Conservation (phyloP, 1,284 basidiomycete species). For the Porodaedalea pini region DNA sequence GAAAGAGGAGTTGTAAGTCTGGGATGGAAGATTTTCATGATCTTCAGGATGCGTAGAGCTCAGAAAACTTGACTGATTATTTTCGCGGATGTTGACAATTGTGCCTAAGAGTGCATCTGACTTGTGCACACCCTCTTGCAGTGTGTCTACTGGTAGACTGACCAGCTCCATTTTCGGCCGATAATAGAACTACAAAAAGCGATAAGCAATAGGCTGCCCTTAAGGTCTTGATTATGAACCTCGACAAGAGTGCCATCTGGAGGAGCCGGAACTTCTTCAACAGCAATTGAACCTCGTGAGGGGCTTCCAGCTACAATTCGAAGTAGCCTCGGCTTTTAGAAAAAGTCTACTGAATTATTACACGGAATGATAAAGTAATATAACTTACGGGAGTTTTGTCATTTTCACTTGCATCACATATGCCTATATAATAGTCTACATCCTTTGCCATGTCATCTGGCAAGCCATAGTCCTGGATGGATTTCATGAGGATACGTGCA, state of each 20-base stretch:
- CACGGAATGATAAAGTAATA: not conserved
- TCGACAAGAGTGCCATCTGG: slow-evolving; percentile 11
- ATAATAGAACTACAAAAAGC: slow-evolving; percentile 13
- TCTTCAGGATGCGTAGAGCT: too few species aligned
- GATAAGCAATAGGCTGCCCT: not conserved
- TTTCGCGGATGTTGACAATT: slow-evolving; percentile 1
- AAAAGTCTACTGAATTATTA: not conserved
- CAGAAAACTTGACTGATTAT: not conserved
- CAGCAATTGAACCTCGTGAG: slow-evolving; percentile 19
- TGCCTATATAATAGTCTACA: slow-evolving; percentile 17
- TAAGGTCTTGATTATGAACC: not conserved
- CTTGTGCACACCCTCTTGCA: not conserved
- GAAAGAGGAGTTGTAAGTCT: slow-evolving; percentile 7
- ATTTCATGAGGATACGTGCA: slow-evolving; percentile 15
- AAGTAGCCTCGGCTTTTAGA: slow-evolving; percentile 4
- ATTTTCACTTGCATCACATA: not conserved
- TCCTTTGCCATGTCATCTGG: slow-evolving; percentile 14
- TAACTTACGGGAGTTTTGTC: slow-evolving; percentile 5
- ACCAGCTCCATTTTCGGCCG: slow-evolving; percentile 1
- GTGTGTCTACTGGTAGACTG: not conserved
- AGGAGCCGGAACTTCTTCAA: slow-evolving; percentile 17
- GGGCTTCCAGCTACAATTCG: slow-evolving; percentile 17
- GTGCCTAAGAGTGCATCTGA: not conserved
- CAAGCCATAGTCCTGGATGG: slow-evolving; percentile 13
- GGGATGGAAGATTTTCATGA: not conserved